These are phyloP conservation scores for Ophioceras dolichostomum DNA, from an alignment of 2,329 filamentous ascomycete species.

Conservation along the genomic window DNA sequence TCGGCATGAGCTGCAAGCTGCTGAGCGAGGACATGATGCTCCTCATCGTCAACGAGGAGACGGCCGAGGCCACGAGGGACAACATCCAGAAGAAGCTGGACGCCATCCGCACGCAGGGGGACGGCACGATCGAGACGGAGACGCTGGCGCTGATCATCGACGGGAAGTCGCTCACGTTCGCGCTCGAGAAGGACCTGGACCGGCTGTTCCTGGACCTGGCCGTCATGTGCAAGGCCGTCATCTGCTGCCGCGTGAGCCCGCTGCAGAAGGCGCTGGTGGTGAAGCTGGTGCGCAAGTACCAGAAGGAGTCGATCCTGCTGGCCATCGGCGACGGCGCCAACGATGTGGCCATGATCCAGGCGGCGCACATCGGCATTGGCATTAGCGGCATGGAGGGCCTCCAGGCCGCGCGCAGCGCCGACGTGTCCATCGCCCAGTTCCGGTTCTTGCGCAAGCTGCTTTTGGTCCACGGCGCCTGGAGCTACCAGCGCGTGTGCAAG, in stretches of 20 bases:
- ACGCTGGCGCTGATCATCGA: constrained; percentile 88
- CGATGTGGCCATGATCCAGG: constrained; percentile 99
- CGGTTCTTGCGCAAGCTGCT: constrained; percentile 87
- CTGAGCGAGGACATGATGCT: constrained; percentile 98
- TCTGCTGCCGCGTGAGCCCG: constrained; percentile 94
- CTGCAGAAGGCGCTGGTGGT: constrained; percentile 95
- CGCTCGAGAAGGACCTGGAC: constrained; percentile 86
- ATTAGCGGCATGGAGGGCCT: constrained; percentile 96
- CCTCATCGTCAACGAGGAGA: constrained; percentile 89
- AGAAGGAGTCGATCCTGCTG: constrained; percentile 80
- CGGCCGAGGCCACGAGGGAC: constrained; percentile 63
- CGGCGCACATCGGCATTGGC: constrained; percentile 92
- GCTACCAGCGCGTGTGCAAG: constrained; percentile 92
- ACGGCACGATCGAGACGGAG: constrained; percentile 67
- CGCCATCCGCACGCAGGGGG: constrained; percentile 73
- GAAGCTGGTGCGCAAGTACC: constrained; percentile 88
- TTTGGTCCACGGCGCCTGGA: constrained; percentile 93
- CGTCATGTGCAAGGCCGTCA: constrained; percentile 95
- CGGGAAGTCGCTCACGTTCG: constrained; percentile 87
- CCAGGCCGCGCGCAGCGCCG: constrained; percentile 88
- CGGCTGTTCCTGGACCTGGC: constrained; percentile 89
- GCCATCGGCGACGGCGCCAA: constrained; percentile 97
- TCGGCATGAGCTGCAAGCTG: constrained; percentile 98
- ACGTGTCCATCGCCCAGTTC: constrained; percentile 94
- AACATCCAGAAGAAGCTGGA: constrained; percentile 91